phyloP scores from a whole-genome alignment of 768 basidiomycete species.

The Fomitopsis pulvina region DNA sequence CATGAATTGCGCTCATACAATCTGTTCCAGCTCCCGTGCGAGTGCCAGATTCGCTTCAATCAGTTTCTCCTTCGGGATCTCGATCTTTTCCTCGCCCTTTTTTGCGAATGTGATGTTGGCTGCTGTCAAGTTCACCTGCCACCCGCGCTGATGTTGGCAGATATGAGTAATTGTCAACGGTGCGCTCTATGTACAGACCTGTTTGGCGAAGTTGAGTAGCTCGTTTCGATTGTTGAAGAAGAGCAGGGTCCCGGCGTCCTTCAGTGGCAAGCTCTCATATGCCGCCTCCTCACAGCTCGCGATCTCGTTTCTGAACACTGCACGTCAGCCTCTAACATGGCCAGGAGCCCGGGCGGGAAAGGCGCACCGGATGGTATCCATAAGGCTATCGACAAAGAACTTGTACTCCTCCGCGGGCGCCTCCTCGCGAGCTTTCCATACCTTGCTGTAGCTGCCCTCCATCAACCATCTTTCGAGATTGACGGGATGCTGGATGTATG shows the following conservation, averaged over 20 bases:
- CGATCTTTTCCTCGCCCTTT: conserved; percentile 75
- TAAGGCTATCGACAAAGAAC: conserved; percentile 87
- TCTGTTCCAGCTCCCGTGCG: conserved; percentile 86
- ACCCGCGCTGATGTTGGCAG: conserved; percentile 53
- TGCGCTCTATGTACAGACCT: conserved; percentile 40
- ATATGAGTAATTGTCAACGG: background rate
- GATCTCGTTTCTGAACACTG: conserved; percentile 75
- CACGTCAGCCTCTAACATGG: background rate
- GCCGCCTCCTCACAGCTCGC: conserved; percentile 94
- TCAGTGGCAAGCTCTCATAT: conserved; percentile 84
- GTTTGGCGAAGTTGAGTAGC: conserved; percentile 72
- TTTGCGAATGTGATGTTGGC: conserved; percentile 71
- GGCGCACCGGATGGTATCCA: conserved; percentile 83
- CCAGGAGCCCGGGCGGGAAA: conserved; percentile 4
- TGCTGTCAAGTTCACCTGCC: conserved; percentile 72
- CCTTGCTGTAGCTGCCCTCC: conserved; percentile 98
- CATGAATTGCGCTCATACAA: conserved; percentile 46
- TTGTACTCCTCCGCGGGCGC: conserved; percentile 94
- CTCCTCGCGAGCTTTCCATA: conserved; percentile 91
- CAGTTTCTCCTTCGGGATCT: conserved; percentile 81
- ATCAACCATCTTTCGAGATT: conserved; percentile 96
- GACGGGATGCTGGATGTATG: conserved; percentile 77
- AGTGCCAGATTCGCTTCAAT: conserved; percentile 73
- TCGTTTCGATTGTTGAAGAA: conserved; percentile 87
- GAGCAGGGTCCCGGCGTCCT: conserved; percentile 83